Evolutionary conservation across 805 yeast species (phyloP).

Genomic region (Yarrowia sp.): DNA sequence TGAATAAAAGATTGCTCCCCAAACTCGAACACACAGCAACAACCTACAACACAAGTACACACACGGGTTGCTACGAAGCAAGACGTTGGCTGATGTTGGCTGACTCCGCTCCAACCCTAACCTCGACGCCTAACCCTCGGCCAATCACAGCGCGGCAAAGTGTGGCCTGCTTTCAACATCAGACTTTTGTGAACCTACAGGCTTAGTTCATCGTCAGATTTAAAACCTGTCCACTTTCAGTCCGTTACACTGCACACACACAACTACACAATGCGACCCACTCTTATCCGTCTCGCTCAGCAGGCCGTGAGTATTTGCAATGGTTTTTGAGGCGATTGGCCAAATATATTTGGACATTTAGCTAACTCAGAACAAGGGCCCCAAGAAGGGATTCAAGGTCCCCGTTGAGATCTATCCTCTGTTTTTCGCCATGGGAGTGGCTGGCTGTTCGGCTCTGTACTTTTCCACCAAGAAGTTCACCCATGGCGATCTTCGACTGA

Average conservation of each 20-base stretch:
- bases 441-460: constrained; percentile 44
- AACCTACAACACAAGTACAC: background rate
- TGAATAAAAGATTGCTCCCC: background rate
- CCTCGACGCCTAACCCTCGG: background rate
- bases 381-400: constrained; percentile 29
- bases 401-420: constrained; percentile 39
- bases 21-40: constrained; percentile 24
- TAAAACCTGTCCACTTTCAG: constrained; percentile 27
- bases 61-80: background rate
- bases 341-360: background rate
- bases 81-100: constrained; percentile 12
- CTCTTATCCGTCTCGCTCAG: constrained; percentile 39
- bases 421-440: constrained; percentile 47
- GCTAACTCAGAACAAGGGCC: constrained; percentile 29
- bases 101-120: constrained; percentile 4
- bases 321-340: background rate
- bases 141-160: constrained; percentile 30
- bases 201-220: constrained; percentile 27
- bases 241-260: constrained; percentile 7
- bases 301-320: constrained; percentile 20
- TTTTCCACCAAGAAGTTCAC: constrained; percentile 43
- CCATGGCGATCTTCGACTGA: constrained; percentile 44
- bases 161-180: constrained; percentile 37
- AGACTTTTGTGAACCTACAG: constrained; percentile 37
- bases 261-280: constrained; percentile 37